Percentiles rank a stretch among this genome's conserved stretches.
These are phyloP conservation scores for Cercophora scortea DNA, from an alignment of 495 filamentous ascomycete species.

Conservation along the genomic window DNA sequence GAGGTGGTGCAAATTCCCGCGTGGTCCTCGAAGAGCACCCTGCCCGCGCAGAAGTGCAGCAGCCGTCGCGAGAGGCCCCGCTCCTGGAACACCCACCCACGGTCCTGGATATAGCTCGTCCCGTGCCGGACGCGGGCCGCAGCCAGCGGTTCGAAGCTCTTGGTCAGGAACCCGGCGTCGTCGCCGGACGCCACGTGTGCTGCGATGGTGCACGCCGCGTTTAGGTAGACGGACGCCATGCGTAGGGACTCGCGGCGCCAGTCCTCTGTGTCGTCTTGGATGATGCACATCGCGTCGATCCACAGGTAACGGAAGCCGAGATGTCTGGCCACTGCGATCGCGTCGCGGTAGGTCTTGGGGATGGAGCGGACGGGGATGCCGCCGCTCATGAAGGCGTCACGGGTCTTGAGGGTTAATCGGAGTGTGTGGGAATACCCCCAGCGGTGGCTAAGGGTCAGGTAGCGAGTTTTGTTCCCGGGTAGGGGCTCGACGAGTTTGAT, in stretches of 20 bases:
- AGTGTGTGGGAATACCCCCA: background rate
- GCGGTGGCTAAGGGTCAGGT: background rate
- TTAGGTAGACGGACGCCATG: background rate
- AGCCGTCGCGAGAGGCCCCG: background rate
- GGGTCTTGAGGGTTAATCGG: background rate
- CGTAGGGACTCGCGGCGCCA: background rate
- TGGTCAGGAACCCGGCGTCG: background rate
- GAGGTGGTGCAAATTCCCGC: too few species aligned
- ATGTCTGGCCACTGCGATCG: slow-evolving; percentile 3
- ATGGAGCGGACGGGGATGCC: background rate
- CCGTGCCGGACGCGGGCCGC: background rate
- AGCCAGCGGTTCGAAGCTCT: background rate
- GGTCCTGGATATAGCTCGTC: background rate
- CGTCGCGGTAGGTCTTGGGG: slow-evolving; percentile 7
- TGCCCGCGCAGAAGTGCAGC: background rate
- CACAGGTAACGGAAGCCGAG: slow-evolving; percentile 20
- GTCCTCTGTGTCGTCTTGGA: slow-evolving; percentile 13
- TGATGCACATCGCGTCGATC: slow-evolving; percentile 26
- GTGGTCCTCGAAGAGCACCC: too few species aligned
- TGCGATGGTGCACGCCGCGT: background rate
- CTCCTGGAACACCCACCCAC: slow-evolving; percentile 1
- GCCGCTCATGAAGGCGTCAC: background rate
- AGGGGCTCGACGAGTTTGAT: background rate
- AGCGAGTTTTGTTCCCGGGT: background rate
- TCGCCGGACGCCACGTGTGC: background rate